Evolutionary conservation across 352 stramenopile genomes (phyloP), one percentile per base, ranked within the genome.

Genomic region (Elongisporangium undulatum): DNA sequence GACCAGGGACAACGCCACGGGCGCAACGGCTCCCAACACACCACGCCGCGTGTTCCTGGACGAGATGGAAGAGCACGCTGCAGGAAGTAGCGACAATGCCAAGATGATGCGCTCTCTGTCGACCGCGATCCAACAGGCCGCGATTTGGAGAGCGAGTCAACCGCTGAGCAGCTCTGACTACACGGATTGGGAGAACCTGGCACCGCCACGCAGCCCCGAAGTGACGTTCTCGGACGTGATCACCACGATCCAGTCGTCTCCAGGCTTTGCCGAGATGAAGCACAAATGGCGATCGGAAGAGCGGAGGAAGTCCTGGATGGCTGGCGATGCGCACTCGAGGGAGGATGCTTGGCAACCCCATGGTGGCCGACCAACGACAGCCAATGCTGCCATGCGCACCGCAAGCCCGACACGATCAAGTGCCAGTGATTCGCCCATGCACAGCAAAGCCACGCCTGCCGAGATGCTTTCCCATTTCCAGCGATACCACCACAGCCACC

Each of bases 211-310:
- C 2, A 85, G 72, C 41, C 75, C 78, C 4, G 80, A 90, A 56
- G 82, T 74, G 39, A 92, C 82, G 0, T 92, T 92, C 63, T 90
- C 82, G 4, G 80, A 92, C 52, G 79, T 92, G 1, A 81, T 92
- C 54, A 80, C 82, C 56, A 87, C 67, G 22, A 85, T 90, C 59
- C 72, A 80, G 24, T 60, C 69, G 0, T 21, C 57, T 0, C 74
- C 80, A 1, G 72, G 62, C 19, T 90, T 85, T 67, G 63, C 68
- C 4, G 74, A 82, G 59, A 72, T 72, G 58, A 70, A 73, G 15
- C 59, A 75, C 4, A 65, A 73, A 21, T 90, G 79, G 81, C 72
- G 70, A 13, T 64, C 66, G 19, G 83, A 90, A 20, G 81, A 91
- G 59, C 72, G 79, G 6, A 74, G 81, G 45, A 89, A 87, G 59